Conservation (phyloP, 2,329 filamentous ascomycete genomes). For the Setomelanomma holmii region DNA sequence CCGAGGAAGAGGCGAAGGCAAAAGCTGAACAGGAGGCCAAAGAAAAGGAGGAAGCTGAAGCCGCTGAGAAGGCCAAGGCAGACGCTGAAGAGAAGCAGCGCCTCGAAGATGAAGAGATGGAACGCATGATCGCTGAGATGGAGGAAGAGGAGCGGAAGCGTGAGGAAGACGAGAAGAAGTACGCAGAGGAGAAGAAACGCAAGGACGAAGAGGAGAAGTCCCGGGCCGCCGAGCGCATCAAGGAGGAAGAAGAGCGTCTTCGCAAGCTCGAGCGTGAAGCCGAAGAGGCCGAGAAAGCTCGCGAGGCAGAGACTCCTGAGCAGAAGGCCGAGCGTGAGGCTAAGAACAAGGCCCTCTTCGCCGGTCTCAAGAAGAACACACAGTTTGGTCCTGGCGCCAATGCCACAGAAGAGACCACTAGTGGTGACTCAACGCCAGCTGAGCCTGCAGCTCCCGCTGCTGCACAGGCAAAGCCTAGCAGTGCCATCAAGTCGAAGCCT, state of each 20-base stretch:
- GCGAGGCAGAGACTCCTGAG: conserved; percentile 50
- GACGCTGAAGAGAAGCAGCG: conserved; percentile 45
- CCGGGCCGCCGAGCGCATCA: conserved; percentile 52
- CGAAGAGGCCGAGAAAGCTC: conserved; percentile 55
- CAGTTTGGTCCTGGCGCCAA: conserved; percentile 55
- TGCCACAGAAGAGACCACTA: conserved; percentile 30
- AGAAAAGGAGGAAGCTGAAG: conserved; percentile 40
- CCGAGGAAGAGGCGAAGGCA: conserved; percentile 50
- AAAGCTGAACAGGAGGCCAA: conserved; percentile 48
- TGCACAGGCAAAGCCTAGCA: conserved; percentile 47
- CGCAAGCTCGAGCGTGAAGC: conserved; percentile 58
- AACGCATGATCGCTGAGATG: conserved; percentile 71
- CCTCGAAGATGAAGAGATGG: conserved; percentile 53
- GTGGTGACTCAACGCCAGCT: conserved; percentile 48
- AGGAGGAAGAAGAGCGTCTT: conserved; percentile 62
- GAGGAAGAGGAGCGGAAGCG: conserved; percentile 53
- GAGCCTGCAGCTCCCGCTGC: conserved; percentile 53
- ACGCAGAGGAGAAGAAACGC: conserved; percentile 73
- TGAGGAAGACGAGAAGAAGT: conserved; percentile 74
- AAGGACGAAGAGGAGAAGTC: conserved; percentile 67
- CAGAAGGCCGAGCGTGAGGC: conserved; percentile 51
- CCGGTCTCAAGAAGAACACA: conserved; percentile 57
- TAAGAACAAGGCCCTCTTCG: conserved; percentile 50
- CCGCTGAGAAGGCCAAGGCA: conserved; percentile 52
- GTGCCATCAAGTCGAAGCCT: conserved; percentile 76